phyloP scores from a whole-genome alignment of 345 rosid genomes.

The Jatropha curcas region DNA sequence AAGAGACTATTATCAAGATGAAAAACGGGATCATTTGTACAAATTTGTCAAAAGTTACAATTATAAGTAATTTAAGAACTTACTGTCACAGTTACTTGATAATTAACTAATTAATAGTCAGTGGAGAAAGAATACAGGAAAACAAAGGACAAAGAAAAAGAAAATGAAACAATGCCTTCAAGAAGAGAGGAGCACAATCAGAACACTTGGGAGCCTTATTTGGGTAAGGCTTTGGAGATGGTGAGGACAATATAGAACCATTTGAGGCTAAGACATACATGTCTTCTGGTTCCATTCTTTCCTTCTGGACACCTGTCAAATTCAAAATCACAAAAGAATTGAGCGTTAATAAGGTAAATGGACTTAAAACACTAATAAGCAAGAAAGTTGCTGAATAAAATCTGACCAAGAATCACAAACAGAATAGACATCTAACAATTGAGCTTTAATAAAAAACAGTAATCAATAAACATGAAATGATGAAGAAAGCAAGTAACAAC shows the following conservation, averaged over 20 bases:
- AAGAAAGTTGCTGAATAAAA: not conserved
- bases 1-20: not conserved
- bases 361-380: not conserved
- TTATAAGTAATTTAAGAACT: not conserved
- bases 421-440: not conserved
- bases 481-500: not conserved
- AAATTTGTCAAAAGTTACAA: not conserved
- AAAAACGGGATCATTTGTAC: not conserved
- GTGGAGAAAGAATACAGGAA: not conserved
- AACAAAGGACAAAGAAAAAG: no score
- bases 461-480: no score
- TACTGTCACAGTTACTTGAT: not conserved
- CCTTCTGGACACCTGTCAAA: slow-evolving; percentile 90
- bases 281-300: slow-evolving; percentile 93
- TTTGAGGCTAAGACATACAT: slow-evolving; percentile 77
- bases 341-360: no score
- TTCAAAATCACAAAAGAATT: slow-evolving; percentile 19
- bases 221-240: slow-evolving; percentile 83
- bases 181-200: slow-evolving; percentile 84
- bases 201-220: slow-evolving; percentile 89
- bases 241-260: slow-evolving; percentile 61
- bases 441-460: not conserved
- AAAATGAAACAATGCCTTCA: slow-evolving; percentile 61
- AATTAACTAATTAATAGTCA: not conserved
- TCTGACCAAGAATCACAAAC: not conserved